Evolutionary conservation across 441 rosid genomes (phyloP), one percentile per base, ranked within the genome.

Genomic region (Syzygium malaccense): DNA sequence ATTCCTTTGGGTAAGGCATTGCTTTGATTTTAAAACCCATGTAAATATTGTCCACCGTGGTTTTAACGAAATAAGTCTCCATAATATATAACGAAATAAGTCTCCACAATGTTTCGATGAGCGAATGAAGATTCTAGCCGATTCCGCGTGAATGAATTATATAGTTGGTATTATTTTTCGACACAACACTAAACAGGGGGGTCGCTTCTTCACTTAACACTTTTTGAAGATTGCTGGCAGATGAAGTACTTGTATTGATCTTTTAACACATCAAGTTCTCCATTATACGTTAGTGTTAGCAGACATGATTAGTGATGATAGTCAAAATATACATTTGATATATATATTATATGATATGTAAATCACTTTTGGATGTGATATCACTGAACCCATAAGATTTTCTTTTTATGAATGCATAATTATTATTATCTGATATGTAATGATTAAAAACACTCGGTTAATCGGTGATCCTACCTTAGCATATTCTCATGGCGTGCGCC

Each of bases 151-250:
- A 75, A 37, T 37, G 51, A 41, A 41, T 41, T 23, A 75, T 71
- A 33, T 37, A 11, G 4, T 23, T 1, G 4, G 9, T 37, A 37
- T 37, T 11, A 5, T 3, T 12, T 37, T 37, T 25, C 17, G 8
- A 3, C 18, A 12, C 4, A 3, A 25, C 3, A 71, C 6, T 20
- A 71, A 4, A 23, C 2, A 37, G 14, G 49, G 0, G 3, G 20
- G n/a, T 5, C 8, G 1, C 3, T 12, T 7, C n/a, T 75, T 37
- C 83, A 37, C 4, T 12, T 25, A 75, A 37, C 30, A 13, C 32
- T 28, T 60, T 5, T 13, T 6, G 30, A 26, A 30, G 15, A 28
- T 13, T 13, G 15, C 14, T 13, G 8, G 32, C 13, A 60, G 66
- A 60, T 12, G 32, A 2, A 28, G 17, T 6, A 60, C 66, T 60